Conservation (phyloP, 2,329 filamentous ascomycete species). For the Fusarium sublunatum region DNA sequence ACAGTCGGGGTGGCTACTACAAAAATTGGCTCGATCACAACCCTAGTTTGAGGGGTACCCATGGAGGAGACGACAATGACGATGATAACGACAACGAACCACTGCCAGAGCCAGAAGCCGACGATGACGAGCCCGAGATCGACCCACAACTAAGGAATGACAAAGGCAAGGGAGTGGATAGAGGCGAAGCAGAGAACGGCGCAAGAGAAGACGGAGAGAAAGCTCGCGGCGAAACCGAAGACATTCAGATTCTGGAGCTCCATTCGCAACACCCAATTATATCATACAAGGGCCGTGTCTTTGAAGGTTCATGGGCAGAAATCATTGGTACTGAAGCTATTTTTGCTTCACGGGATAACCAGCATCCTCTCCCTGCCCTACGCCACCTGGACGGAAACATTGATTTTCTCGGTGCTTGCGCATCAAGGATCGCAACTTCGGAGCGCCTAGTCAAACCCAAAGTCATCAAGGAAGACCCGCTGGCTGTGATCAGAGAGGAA, state of each 20-base stretch:
- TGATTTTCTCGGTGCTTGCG: constrained; percentile 78
- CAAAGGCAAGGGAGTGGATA: constrained; percentile 35
- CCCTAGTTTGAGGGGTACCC: constrained; percentile 29
- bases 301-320: constrained; percentile 83
- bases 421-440: constrained; percentile 75
- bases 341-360: constrained; percentile 66
- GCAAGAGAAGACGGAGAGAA: constrained; percentile 34
- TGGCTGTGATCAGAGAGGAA: constrained; percentile 55
- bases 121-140: constrained; percentile 46
- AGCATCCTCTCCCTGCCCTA: constrained; percentile 61
- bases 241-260: constrained; percentile 85
- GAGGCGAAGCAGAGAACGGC: constrained; percentile 19
- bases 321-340: constrained; percentile 87
- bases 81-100: constrained; percentile 49
- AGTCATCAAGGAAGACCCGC: constrained; percentile 49
- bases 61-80: constrained; percentile 39
- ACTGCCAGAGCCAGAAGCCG: constrained; percentile 52
- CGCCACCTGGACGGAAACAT: constrained; percentile 68
- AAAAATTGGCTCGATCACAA: constrained; percentile 55
- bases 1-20: constrained; percentile 60
- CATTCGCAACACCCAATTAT: constrained; percentile 81
- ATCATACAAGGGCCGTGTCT: constrained; percentile 81
- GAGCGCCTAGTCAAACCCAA: constrained; percentile 69
- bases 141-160: constrained; percentile 39
- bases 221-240: constrained; percentile 32